Percentiles rank a stretch among this genome's conserved stretches.
Evolutionary conservation across 2,329 filamentous ascomycete species (phyloP).

Genomic region (Fusarium dimerum): DNA sequence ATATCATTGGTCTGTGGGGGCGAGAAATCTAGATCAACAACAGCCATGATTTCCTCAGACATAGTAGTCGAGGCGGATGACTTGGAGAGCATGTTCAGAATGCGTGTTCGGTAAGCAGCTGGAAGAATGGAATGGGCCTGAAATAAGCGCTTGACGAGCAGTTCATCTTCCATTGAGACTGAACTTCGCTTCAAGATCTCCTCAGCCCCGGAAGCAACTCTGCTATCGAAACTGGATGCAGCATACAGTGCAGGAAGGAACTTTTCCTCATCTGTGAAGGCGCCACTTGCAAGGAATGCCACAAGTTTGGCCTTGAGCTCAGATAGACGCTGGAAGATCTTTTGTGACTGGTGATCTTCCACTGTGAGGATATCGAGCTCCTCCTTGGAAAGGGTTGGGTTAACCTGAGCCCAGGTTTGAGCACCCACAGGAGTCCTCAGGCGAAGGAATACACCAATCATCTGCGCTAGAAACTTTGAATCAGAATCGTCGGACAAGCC

Average conservation of each 20-base stretch:
- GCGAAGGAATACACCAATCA: constrained; percentile 74
- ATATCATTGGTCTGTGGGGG: constrained; percentile 21
- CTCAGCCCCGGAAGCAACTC: constrained; percentile 81
- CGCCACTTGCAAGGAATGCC: constrained; percentile 77
- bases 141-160: constrained; percentile 67
- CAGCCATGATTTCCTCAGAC: constrained; percentile 64
- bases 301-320: constrained; percentile 59
- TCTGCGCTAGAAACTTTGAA: constrained; percentile 69
- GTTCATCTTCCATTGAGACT: constrained; percentile 70
- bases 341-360: constrained; percentile 62
- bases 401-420: constrained; percentile 33
- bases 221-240: constrained; percentile 77
- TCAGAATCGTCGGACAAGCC: constrained; percentile 69
- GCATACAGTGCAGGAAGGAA: constrained; percentile 84
- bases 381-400: constrained; percentile 34
- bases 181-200: constrained; percentile 82
- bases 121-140: constrained; percentile 71
- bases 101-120: constrained; percentile 73
- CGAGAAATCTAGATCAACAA: constrained; percentile 68
- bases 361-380: constrained; percentile 35
- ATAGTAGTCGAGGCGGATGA: constrained; percentile 74
- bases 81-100: constrained; percentile 74
- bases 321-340: constrained; percentile 42
- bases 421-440: constrained; percentile 34
- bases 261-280: constrained; percentile 81